Percentiles rank a stretch among this genome's conserved stretches.
Conservation (phyloP, 805 yeast genomes). For the Saccharomycopsis sp. region DNA sequence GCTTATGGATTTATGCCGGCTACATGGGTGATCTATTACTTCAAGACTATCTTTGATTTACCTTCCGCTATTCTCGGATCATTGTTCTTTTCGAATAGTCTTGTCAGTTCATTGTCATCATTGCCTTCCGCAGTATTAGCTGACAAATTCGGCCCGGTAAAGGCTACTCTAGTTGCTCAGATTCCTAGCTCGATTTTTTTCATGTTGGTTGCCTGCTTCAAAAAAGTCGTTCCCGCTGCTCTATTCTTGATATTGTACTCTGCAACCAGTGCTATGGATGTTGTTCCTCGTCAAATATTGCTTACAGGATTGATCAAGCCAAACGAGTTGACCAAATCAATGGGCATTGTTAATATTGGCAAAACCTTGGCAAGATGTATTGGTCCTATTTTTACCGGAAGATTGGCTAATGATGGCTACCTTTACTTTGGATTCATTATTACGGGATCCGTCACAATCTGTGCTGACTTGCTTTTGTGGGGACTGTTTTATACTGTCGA, state of each 20-base stretch:
- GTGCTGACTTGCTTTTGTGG: constrained; percentile 31
- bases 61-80: constrained; percentile 57
- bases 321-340: constrained; percentile 61
- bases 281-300: constrained; percentile 81
- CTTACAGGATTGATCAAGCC: constrained; percentile 60
- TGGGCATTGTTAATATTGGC: constrained; percentile 83
- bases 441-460: constrained; percentile 41
- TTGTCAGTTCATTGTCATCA: constrained; percentile 61
- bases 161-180: constrained; percentile 68
- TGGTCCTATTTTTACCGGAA: constrained; percentile 79
- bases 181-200: constrained; percentile 69
- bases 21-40: constrained; percentile 84
- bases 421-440: constrained; percentile 48
- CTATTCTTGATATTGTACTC: constrained; percentile 47
- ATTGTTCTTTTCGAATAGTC: constrained; percentile 57
- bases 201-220: constrained; percentile 44
- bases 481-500: constrained; percentile 31
- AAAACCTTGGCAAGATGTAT: constrained; percentile 79
- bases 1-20: constrained; percentile 86
- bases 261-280: constrained; percentile 76
- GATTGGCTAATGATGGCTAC: constrained; percentile 46
- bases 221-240: constrained; percentile 37
- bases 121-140: constrained; percentile 72
- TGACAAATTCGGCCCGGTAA: constrained; percentile 66
- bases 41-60: constrained; percentile 48